Percentiles rank a stretch among this genome's conserved stretches.
Conservation (phyloP, 2,329 filamentous ascomycete species). For the Colletotrichum sp. region DNA sequence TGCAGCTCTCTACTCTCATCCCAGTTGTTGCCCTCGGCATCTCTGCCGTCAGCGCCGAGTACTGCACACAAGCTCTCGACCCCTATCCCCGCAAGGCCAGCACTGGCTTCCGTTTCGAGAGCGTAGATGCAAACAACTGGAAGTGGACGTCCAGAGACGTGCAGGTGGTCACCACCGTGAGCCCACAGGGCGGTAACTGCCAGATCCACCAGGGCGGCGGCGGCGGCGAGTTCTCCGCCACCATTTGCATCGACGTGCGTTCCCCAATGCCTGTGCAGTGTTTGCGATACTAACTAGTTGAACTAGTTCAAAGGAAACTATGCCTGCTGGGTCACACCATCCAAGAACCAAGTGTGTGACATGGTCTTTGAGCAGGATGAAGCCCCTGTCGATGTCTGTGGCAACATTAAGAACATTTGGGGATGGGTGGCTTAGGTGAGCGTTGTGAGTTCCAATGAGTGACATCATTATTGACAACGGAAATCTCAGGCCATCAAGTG, state of each 20-base stretch:
- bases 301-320: neutral
- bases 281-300: neutral
- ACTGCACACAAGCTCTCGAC: neutral
- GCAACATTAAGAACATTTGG: neutral
- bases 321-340: neutral
- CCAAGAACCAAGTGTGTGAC: neutral
- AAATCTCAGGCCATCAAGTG: no score
- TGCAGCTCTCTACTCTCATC: neutral
- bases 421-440: neutral
- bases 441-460: fast-evolving
- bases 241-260: neutral
- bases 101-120: neutral
- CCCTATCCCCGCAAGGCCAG: neutral
- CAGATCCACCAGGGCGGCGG: slow-evolving; percentile 2
- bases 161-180: neutral
- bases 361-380: neutral
- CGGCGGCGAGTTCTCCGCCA: neutral
- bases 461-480: neutral
- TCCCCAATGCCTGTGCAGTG: neutral
- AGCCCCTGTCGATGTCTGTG: neutral
- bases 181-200: neutral
- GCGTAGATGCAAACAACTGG: neutral
- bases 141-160: neutral
- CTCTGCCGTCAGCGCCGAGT: neutral
- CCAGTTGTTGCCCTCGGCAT: neutral